Conservation (phyloP, 176 grass and related monocot genomes). For the Aegilops umbellulata region DNA sequence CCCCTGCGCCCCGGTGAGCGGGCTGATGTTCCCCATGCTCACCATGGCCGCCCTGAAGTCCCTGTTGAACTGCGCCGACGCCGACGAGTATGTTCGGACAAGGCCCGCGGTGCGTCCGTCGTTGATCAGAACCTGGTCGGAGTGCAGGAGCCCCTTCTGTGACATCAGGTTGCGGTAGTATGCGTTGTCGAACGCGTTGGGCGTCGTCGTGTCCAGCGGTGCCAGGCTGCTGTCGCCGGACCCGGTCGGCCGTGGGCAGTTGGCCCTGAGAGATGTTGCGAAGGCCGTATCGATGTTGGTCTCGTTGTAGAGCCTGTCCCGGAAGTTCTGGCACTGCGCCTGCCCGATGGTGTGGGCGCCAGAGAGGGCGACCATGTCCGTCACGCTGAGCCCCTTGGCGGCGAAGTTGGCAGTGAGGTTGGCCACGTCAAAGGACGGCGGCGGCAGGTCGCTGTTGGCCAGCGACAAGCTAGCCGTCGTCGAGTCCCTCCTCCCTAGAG, state of each 20-base stretch:
- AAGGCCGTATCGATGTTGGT: constrained; percentile 47
- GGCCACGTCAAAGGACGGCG: constrained; percentile 4
- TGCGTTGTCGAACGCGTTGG: constrained; percentile 35
- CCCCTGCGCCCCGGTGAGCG: constrained; percentile 31
- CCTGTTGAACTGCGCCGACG: neutral
- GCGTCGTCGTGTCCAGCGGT: constrained; percentile 39
- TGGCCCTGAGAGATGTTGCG: constrained; percentile 35
- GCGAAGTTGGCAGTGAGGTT: constrained; percentile 28
- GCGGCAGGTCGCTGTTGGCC: constrained; percentile 35
- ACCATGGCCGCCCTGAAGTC: constrained; percentile 49
- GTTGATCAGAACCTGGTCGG: constrained; percentile 52
- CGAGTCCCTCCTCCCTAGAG: constrained; percentile 44
- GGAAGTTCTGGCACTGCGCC: constrained; percentile 44
- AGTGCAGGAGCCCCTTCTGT: constrained; percentile 44
- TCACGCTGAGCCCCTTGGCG: constrained; percentile 24
- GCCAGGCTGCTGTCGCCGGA: constrained; percentile 38
- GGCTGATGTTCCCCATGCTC: constrained; percentile 47
- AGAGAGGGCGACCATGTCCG: constrained; percentile 56
- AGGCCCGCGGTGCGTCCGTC: constrained; percentile 29
- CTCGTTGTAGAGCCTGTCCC: constrained; percentile 56
- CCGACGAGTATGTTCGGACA: constrained; percentile 22
- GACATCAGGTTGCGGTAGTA: constrained; percentile 48
- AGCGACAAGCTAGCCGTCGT: constrained; percentile 24
- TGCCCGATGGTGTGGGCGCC: constrained; percentile 61
- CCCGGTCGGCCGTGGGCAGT: constrained; percentile 25